Evolutionary conservation across 2,329 filamentous ascomycete species (phyloP).

Genomic region (Chrysoporthe puriensis): DNA sequence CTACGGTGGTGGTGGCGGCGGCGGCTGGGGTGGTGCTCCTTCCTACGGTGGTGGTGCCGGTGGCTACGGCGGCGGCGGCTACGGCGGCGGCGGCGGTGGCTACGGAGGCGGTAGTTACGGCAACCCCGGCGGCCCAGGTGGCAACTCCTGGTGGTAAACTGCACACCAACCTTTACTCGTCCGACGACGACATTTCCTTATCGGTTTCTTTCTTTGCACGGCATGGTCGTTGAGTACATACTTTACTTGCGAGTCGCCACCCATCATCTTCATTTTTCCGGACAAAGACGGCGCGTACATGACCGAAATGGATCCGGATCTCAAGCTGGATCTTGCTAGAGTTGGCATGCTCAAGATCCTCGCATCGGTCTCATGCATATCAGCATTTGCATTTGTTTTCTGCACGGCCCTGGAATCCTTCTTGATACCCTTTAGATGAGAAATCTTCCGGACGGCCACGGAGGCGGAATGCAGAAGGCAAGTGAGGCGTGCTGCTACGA

Average conservation of each 20-base stretch:
- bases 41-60: slow-evolving; percentile 45
- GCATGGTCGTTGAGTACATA: slow-evolving; percentile 38
- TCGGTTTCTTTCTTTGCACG: slow-evolving; percentile 33
- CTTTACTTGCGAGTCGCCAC: slow-evolving; percentile 40
- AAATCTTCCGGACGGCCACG: slow-evolving; percentile 36
- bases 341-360: slow-evolving; percentile 41
- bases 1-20: slow-evolving; percentile 41
- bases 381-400: slow-evolving; percentile 44
- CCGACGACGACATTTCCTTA: slow-evolving; percentile 20
- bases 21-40: slow-evolving; percentile 50
- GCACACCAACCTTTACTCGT: slow-evolving; percentile 24
- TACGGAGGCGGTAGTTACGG: slow-evolving; percentile 64
- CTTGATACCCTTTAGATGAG: slow-evolving; percentile 46
- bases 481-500: slow-evolving; percentile 37
- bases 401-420: slow-evolving; percentile 40
- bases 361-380: slow-evolving; percentile 40
- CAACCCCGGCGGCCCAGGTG: slow-evolving; percentile 67
- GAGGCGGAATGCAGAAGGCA: slow-evolving; percentile 36
- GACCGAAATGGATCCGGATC: slow-evolving; percentile 35
- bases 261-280: slow-evolving; percentile 35
- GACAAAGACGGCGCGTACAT: slow-evolving; percentile 43
- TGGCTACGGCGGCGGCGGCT: slow-evolving; percentile 46
- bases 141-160: slow-evolving; percentile 71
- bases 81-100: slow-evolving; percentile 51
- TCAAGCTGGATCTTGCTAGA: slow-evolving; percentile 35